Base-by-base conservation (phyloP, 192 early-diverging fungal species). In the Phlyctochytrium bullatum region DNA sequence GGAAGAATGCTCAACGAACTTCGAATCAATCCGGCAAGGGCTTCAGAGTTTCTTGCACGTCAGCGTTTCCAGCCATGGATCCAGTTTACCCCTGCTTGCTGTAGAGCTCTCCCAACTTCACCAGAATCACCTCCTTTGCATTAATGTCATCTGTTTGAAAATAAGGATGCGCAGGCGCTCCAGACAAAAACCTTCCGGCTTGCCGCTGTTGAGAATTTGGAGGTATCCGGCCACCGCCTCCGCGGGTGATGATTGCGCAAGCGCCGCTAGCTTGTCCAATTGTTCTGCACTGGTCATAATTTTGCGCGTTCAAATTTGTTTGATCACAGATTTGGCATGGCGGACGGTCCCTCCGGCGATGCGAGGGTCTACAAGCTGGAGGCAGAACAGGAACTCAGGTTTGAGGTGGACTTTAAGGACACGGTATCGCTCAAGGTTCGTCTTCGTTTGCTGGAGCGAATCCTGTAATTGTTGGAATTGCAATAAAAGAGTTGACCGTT, bases 361-460 rank as follows among this genome's bases (percentile, higher is more conserved):
- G 40, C 10, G 40, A 14, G 27, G 27, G 61, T 27, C 73, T 73
- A 0, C 34, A 56, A 52, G 73, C 71, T 98, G 35, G 81, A 83
- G 0, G 73, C 91, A 0, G 92, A 93, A 66, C 83, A 90, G 51
- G 97, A 99, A 75, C 87, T 97, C 63, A 88, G 97, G 31, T 90
- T 99, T 73, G 97, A 99, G 72, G 89, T 93, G 1, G 90, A 89
- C 25, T 90, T 88, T 76, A 78, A 81, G 16, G 57, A 76, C 16
- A 67, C 60, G 10, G 80, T 93, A 6, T 80, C 79, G 32, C 65
- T 97, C 29, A 93, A 91, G 81, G 90, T 91, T 74, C 66, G 72
- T 20, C 16, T n/a, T n/a, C 35, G 10, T 24, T 2, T 16, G 20
- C 17, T 23, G 32, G 34, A 64, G 24, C 28, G 16, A 4, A 47